A percentile compares a stretch with the other conserved stretches of the same genome.
These are phyloP conservation scores for Phytopythium boreale DNA, from an alignment of 352 stramenopile genomes.

Conservation along the genomic window DNA sequence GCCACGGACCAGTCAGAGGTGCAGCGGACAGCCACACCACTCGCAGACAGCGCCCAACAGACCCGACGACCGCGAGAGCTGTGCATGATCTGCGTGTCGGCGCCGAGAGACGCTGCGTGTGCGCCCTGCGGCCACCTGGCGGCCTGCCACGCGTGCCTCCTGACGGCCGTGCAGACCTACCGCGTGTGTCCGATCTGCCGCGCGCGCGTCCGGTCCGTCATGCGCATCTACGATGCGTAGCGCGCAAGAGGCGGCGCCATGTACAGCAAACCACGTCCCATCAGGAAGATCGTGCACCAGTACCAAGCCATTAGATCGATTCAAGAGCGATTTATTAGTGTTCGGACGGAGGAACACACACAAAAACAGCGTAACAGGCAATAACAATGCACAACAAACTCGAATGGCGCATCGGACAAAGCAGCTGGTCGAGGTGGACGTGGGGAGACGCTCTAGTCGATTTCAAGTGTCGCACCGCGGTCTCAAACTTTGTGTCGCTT, in stretches of 20 bases:
- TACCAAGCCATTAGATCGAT: too few species aligned
- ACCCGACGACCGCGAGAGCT: constrained; percentile 9
- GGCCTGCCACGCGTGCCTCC: constrained; percentile 38
- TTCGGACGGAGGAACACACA: too few species aligned
- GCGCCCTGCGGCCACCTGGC: constrained; percentile 55
- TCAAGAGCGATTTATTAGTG: too few species aligned
- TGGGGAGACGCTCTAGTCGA: too few species aligned
- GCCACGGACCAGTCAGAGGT: neutral
- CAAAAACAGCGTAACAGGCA: too few species aligned
- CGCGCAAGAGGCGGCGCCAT: too few species aligned
- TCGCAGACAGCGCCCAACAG: neutral
- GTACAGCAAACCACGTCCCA: too few species aligned
- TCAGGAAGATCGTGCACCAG: too few species aligned
- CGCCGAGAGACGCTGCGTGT: constrained; percentile 38
- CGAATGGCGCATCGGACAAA: too few species aligned
- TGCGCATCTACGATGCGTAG: constrained; percentile 37
- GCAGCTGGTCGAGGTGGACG: too few species aligned
- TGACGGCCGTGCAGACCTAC: constrained; percentile 23
- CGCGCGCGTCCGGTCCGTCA: constrained; percentile 27
- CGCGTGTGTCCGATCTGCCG: constrained; percentile 47
- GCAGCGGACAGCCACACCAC: neutral
- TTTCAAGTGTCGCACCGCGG: too few species aligned
- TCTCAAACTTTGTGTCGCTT: neutral
- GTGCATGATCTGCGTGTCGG: constrained; percentile 51
- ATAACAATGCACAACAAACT: too few species aligned